Conservation (phyloP, 768 basidiomycete species). For the Gelatoporia subvermispora region DNA sequence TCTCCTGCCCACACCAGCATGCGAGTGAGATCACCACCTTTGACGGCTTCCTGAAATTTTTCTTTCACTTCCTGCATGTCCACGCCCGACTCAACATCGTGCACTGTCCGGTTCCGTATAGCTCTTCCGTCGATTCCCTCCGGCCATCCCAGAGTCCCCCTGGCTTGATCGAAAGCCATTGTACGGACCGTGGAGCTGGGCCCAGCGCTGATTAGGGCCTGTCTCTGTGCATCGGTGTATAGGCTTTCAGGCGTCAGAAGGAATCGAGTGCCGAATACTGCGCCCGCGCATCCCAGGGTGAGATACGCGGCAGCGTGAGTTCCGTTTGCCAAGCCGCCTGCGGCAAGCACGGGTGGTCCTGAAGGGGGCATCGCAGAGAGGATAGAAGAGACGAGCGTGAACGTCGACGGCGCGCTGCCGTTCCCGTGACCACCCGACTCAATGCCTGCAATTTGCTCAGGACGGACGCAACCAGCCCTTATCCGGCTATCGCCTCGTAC, state of each 20-base stretch:
- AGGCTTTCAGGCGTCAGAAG: conserved; percentile 59
- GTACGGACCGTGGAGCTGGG: conserved; percentile 26
- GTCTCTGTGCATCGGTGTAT: conserved; percentile 30
- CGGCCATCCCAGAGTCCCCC: conserved; percentile 29
- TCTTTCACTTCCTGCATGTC: conserved; percentile 36
- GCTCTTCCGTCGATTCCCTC: conserved; percentile 40
- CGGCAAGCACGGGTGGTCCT: conserved; percentile 60
- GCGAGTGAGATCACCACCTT: conserved; percentile 38
- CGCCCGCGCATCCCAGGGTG: conserved; percentile 63
- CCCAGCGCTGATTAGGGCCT: conserved; percentile 24
- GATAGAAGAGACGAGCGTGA: conserved; percentile 56
- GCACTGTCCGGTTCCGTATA: conserved; percentile 50
- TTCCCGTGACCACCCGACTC: conserved; percentile 81
- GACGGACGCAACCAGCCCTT: not conserved
- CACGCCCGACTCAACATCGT: conserved; percentile 49
- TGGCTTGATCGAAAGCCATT: conserved; percentile 28
- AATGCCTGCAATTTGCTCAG: conserved; percentile 44
- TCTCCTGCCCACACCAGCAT: conserved; percentile 61
- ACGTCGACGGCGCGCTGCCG: conserved; percentile 49
- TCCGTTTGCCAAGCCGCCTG: conserved; percentile 69
- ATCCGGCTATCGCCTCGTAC: conserved; percentile 29
- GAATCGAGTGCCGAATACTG: conserved; percentile 72
- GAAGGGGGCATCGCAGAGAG: conserved; percentile 36
- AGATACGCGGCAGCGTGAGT: conserved; percentile 62
- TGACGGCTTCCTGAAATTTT: conserved; percentile 42